These are phyloP conservation scores for Penicillium roqueforti DNA, from an alignment of 495 filamentous ascomycete species.

Conservation along the genomic window DNA sequence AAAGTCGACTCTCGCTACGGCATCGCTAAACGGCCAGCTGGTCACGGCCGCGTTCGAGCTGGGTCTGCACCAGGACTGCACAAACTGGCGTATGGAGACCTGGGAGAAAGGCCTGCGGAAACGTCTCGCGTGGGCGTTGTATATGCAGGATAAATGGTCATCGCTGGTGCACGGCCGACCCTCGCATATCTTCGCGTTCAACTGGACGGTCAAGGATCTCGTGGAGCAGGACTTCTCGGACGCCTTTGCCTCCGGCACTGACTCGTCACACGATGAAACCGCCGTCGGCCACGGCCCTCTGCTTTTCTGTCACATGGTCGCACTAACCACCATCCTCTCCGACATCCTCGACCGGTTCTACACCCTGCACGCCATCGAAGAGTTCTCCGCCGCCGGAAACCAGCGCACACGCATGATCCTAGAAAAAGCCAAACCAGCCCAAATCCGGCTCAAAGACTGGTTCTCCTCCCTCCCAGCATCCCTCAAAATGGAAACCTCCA, in stretches of 20 bases:
- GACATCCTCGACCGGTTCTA: slow-evolving; percentile 59
- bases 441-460: slow-evolving; percentile 57
- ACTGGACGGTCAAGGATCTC: slow-evolving; percentile 55
- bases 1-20: slow-evolving; percentile 78
- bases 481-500: slow-evolving; percentile 51
- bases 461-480: slow-evolving; percentile 49
- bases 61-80: slow-evolving; percentile 55
- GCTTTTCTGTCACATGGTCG: slow-evolving; percentile 56
- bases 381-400: slow-evolving; percentile 45
- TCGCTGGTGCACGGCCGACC: slow-evolving; percentile 54
- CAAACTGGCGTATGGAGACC: slow-evolving; percentile 49
- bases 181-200: slow-evolving; percentile 50
- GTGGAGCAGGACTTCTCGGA: slow-evolving; percentile 50
- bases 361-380: slow-evolving; percentile 52
- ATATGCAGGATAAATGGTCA: slow-evolving; percentile 60
- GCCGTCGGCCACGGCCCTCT: slow-evolving; percentile 44
- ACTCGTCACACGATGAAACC: slow-evolving; percentile 34
- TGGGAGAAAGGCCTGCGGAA: slow-evolving; percentile 55
- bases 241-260: slow-evolving; percentile 31
- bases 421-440: slow-evolving; percentile 58
- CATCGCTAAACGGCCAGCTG: slow-evolving; percentile 77
- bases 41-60: slow-evolving; percentile 54
- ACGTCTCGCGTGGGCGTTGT: slow-evolving; percentile 56
- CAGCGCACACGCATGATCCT: slow-evolving; percentile 53
- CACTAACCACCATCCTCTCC: slow-evolving; percentile 56